Base-by-base conservation (phyloP, 2,329 filamentous ascomycete species). In the Penicillium sp. region DNA sequence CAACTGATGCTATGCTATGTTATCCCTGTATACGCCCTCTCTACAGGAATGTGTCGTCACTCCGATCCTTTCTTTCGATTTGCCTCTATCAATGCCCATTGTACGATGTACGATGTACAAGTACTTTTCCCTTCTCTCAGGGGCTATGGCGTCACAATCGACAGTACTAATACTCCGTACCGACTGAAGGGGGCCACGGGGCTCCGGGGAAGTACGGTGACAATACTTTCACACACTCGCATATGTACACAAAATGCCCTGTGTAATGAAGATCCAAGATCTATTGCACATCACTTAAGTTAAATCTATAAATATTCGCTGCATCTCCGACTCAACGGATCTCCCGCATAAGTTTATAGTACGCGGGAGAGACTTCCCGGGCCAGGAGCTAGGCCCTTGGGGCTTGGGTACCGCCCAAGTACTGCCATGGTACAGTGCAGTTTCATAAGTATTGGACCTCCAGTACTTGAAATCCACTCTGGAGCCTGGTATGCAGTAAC, bases 261-360 rank as follows among this genome's bases (percentile, higher is more conserved):
- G 40, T 42, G 24, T 13, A 27, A 42, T n/a, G 40, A 5, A 36
- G 34, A 36, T 39, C 38, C 29, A 39, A 27, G 24, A 50, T 53
- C 46, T 45, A 50, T 50, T 27, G 24, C 24, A 18, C 18, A 18
- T 18, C 18, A 18, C 18, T 18, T 18, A 40, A 21, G 18, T 40
- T 21, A 50, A 53, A 50, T 45, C 50, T 50, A 50, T 50, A 32
- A 53, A 53, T 53, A 53, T 53, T 50, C 44, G 40, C 50, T 52
- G 44, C 50, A 52, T 48, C 32, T 45, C 18, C 18, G 32, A 47
- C 5, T 36, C 36, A 48, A 29, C 51, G 45, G 50, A 53, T 53
- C 51, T 53, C 51, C 38, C 51, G 43, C 50, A 47, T 48, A 32
- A 48, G 36, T 32, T 27, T 27, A 39, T 21, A 42, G 18, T 44